Evolutionary conservation across 2,329 filamentous ascomycete genomes (phyloP).

Genomic region (Xylariaceae sp.): DNA sequence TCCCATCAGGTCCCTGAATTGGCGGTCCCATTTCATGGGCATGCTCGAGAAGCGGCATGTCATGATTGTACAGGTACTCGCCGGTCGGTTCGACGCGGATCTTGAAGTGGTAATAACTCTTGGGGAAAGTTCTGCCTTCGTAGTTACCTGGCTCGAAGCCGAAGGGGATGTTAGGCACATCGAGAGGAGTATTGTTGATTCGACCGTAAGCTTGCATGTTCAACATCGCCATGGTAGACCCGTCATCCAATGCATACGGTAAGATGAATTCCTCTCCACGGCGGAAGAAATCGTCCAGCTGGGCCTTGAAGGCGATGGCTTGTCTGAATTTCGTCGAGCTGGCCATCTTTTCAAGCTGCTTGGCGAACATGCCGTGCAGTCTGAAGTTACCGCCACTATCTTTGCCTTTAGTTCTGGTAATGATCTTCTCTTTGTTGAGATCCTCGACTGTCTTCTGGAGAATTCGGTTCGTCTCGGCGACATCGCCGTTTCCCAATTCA

Average conservation of each 20-base stretch:
- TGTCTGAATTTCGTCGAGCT: constrained; percentile 52
- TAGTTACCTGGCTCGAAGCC: constrained; percentile 70
- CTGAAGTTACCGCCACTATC: constrained; percentile 59
- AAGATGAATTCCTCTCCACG: constrained; percentile 26
- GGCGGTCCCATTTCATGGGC: constrained; percentile 41
- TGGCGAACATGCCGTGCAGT: constrained; percentile 56
- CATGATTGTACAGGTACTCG: constrained; percentile 53
- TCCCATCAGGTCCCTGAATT: constrained; percentile 38
- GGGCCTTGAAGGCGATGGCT: constrained; percentile 56
- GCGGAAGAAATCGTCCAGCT: constrained; percentile 54
- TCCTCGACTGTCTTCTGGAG: constrained; percentile 47
- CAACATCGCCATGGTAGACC: constrained; percentile 61
- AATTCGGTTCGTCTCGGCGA: constrained; percentile 40
- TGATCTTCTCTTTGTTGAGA: constrained; percentile 50
- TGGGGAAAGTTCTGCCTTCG: constrained; percentile 64
- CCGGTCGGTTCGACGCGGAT: constrained; percentile 56
- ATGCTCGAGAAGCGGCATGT: constrained; percentile 41
- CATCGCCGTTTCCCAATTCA: constrained; percentile 42
- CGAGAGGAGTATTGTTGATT: constrained; percentile 49
- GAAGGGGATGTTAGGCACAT: constrained; percentile 61
- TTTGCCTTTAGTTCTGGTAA: constrained; percentile 57
- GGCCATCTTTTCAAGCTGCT: constrained; percentile 53
- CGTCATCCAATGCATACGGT: constrained; percentile 52
- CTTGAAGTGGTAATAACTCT: constrained; percentile 60
- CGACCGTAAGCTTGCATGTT: constrained; percentile 60